Base-by-base conservation (phyloP, 78 protist genomes). In the Dictyostelium brefeldianum region DNA sequence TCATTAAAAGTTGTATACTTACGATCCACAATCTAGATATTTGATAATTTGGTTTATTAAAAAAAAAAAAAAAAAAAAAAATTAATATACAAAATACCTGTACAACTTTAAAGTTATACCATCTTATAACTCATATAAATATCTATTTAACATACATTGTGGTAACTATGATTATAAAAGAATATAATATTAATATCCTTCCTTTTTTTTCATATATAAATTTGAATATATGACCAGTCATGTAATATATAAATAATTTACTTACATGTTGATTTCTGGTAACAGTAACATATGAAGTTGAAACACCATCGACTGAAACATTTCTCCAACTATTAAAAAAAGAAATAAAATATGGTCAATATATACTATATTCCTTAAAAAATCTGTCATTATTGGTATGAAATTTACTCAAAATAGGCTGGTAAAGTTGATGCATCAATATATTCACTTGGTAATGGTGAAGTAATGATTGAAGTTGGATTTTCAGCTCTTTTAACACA, bases 211-310 rank as follows among this genome's bases (percentile, higher is more conserved):
- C 22, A 36, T 62, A 22, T 25, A 62, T 57, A 57, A 57, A n/a
- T 57, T 57, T 8, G 20, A 57, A n/a, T 9, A 57, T 9, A n/a
- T n/a, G 10, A 3, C 20, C 20, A 57, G 8, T 2, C 5, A 22
- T n/a, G n/a, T n/a, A 18, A 62, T 11, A 22, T 18, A 25, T 7
- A 62, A n/a, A 20, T 5, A 62, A 25, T 11, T 25, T 62, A 62
- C 22, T 62, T 62, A 62, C 70, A 83, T 83, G 91, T 73, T 83
- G 91, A 73, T 83, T 83, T 27, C 91, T n/a, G 48, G 91, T 83
- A 27, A 69, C 25, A 8, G 81, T 56, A 18, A 83, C 47, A 27
- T 43, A 83, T 22, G 64, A 51, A 71, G 70, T 50, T 36, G 43
- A 36, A 36, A 36, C 43, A 36, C 43, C 43, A 36, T 36, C 43